Base-by-base conservation (phyloP, 208 protist species). In the Blastocrithidia nonstop region DNA sequence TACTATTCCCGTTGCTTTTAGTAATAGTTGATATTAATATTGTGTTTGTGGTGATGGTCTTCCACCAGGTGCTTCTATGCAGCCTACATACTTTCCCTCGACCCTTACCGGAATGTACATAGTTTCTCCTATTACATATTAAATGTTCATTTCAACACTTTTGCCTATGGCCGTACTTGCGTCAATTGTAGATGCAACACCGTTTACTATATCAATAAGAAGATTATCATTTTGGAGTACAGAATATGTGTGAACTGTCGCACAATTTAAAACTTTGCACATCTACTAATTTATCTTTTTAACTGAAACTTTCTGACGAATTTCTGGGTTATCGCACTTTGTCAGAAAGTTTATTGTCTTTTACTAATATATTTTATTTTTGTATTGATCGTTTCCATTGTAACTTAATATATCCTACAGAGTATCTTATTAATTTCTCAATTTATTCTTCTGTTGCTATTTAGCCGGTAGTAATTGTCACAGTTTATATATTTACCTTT, bases 141-240 rank as follows among this genome's bases (percentile, higher is more conserved):
- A 33, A 4, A 47, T 44, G 16, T 49, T 48, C 48, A 66, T 71
- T 32, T 49, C 32, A 2, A 54, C 51, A 3, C 61, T 63, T 58
- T 71, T 80, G 24, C 70, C 73, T 16, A 88, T 39, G 5, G 70
- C 45, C 3, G 72, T 70, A 17, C 54, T 47, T 37, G 79, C 44
- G 33, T 78, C 57, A 19, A 76, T 19, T 1, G 54, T 40, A 8
- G 65, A 51, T 0, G 78, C 78, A 7, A 65, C 54, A 21, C 48
- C 72, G 46, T 71, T 66, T 6, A 83, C 60, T n/a, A 66, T 66
- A 33, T 88, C 73, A n/a, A 64, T 41, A 11, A 88, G 47, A 0
- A 88, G 17, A 1, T 31, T 17, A 46, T 81, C 68, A 54, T 72
- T 81, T 0, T 36, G 37, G 24, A 69, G 47, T 11, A 67, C 28